Evolutionary conservation across 2,329 filamentous ascomycete species (phyloP).

Genomic region (Amauroascus niger): DNA sequence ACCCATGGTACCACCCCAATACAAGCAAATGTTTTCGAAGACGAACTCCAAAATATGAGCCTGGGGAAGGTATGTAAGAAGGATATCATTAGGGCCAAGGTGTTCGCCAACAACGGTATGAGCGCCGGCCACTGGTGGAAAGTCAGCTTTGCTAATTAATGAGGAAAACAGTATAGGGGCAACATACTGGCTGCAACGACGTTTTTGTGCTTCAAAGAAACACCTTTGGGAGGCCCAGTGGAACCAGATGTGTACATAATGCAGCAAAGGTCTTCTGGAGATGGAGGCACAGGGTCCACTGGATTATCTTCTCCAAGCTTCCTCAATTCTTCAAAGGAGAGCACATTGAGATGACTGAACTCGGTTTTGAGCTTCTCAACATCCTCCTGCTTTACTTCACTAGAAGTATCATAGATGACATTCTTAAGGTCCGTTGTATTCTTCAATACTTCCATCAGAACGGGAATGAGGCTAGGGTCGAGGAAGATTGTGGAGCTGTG

Average conservation of each 20-base stretch:
- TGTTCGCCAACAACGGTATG: slow-evolving; percentile 66
- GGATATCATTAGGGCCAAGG: slow-evolving; percentile 64
- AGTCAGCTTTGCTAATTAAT: slow-evolving; percentile 10
- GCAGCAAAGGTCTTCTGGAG: slow-evolving; percentile 65
- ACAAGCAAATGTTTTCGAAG: slow-evolving; percentile 83
- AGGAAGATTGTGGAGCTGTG: slow-evolving; percentile 28
- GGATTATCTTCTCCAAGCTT: slow-evolving; percentile 53
- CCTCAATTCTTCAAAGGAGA: slow-evolving; percentile 44
- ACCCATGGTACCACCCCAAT: slow-evolving; percentile 82
- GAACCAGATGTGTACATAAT: slow-evolving; percentile 72
- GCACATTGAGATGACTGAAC: slow-evolving; percentile 42
- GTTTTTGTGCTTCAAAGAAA: slow-evolving; percentile 65
- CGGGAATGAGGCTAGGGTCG: slow-evolving; percentile 35
- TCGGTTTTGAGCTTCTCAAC: slow-evolving; percentile 43
- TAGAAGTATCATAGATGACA: slow-evolving; percentile 47
- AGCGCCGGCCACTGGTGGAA: slow-evolving; percentile 61
- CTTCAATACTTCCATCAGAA: slow-evolving; percentile 44
- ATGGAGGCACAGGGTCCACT: slow-evolving; percentile 57
- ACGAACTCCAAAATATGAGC: slow-evolving; percentile 96
- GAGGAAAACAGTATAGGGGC: neutral
- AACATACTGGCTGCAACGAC: slow-evolving; percentile 65
- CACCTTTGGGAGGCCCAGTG: slow-evolving; percentile 77
- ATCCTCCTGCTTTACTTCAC: slow-evolving; percentile 40
- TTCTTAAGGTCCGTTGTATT: slow-evolving; percentile 44
- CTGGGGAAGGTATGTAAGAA: slow-evolving; percentile 85